Evolutionary conservation across 768 basidiomycete species (phyloP).

Genomic region (Dioszegia crocea): DNA sequence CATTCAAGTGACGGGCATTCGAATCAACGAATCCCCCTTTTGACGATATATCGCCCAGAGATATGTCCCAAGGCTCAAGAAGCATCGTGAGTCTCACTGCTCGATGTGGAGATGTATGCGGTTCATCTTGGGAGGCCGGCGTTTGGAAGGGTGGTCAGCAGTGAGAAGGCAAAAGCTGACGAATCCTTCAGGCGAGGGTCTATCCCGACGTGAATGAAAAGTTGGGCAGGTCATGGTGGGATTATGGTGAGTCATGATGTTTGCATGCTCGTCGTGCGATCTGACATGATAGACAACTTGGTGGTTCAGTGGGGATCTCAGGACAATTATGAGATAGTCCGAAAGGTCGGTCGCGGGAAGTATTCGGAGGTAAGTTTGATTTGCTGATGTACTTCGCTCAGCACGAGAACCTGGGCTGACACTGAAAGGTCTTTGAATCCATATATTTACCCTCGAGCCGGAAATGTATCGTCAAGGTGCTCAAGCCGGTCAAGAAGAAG

Average conservation of each 20-base stretch:
- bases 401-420: too few species aligned
- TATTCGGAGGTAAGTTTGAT: conserved; percentile 73
- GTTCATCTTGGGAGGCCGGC: background rate
- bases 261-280: too few species aligned
- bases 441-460: conserved; percentile 58
- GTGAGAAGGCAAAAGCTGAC: background rate
- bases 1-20: too few species aligned
- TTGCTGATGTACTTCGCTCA: background rate
- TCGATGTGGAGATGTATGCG: too few species aligned
- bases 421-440: conserved; percentile 70
- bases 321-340: conserved; percentile 95
- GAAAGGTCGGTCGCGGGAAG: conserved; percentile 92
- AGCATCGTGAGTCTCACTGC: background rate
- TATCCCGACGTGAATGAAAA: conserved; percentile 84
- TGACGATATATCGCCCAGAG: background rate
- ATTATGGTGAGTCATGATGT: conserved; percentile 84
- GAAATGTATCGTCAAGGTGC: conserved; percentile 97
- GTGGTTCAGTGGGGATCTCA: conserved; percentile 95
- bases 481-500: conserved; percentile 99
- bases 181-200: conserved; percentile 49
- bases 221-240: conserved; percentile 86
- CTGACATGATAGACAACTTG: conserved; percentile 89
- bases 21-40: too few species aligned
- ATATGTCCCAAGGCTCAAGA: conserved; percentile 8
- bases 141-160: background rate